phyloP scores from a whole-genome alignment of 495 filamentous ascomycete genomes.

The Chaetomium cochliodes region DNA sequence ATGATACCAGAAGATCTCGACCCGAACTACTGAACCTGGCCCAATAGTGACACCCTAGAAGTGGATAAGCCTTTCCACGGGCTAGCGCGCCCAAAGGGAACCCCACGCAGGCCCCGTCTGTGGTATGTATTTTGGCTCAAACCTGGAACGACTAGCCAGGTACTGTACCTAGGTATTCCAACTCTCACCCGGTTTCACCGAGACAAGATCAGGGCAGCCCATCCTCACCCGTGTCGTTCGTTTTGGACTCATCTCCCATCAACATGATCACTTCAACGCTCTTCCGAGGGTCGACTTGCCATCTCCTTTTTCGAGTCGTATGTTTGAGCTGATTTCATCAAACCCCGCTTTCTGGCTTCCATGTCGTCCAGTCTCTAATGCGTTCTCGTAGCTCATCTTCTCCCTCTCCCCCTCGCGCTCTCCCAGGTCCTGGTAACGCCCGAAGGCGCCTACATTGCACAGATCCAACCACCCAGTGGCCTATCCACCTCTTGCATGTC shows the following conservation, averaged over 20 bases:
- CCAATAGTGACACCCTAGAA: slow-evolving; percentile 4
- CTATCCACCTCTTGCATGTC: neutral
- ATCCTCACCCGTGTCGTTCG: neutral
- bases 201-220: neutral
- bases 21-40: neutral
- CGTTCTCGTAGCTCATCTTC: slow-evolving; percentile 2
- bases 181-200: neutral
- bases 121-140: no score
- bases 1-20: neutral
- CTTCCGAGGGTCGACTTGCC: neutral
- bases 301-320: neutral
- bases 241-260: neutral
- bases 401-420: neutral
- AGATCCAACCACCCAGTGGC: neutral
- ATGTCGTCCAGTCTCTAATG: neutral
- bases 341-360: neutral
- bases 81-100: no score
- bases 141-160: no score
- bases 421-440: slow-evolving; percentile 1
- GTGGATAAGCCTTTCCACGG: neutral
- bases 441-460: neutral
- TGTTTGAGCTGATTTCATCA: slow-evolving; percentile 4
- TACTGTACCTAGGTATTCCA: neutral
- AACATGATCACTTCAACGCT: neutral
- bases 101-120: no score